These are phyloP conservation scores for Blastocystis sp. DNA, from an alignment of 352 stramenopile species.

Conservation along the genomic window DNA sequence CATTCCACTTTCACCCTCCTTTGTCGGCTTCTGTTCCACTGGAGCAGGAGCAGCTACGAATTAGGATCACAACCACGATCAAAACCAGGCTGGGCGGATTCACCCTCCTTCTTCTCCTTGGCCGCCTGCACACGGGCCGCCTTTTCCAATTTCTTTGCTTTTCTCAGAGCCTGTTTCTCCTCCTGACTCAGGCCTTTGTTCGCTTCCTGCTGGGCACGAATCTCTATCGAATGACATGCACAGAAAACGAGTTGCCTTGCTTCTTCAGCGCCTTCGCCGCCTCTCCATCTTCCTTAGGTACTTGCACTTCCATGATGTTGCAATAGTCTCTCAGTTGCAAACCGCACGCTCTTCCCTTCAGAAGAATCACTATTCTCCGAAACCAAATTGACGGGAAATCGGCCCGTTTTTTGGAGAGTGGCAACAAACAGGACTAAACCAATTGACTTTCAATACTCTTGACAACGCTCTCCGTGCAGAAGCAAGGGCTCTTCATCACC, in stretches of 20 bases:
- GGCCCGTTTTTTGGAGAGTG: background rate
- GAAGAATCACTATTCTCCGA: background rate
- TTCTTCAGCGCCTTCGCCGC: conserved; percentile 2
- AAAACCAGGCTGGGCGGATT: background rate
- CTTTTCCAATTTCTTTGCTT: conserved; percentile 52
- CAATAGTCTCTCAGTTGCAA: background rate
- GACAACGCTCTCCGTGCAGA: conserved; percentile 52
- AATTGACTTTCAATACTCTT: conserved; percentile 23
- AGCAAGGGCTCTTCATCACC: conserved; percentile 64
- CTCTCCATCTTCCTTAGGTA: background rate
- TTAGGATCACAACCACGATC: background rate
- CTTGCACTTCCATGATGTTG: background rate
- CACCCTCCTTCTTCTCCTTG: background rate
- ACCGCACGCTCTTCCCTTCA: background rate
- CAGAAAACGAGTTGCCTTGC: background rate
- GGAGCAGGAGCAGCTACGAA: background rate
- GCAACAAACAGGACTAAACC: background rate
- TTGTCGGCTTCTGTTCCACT: background rate
- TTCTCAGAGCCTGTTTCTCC: conserved; percentile 52
- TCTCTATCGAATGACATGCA: background rate
- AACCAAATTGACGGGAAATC: background rate
- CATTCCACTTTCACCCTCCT: conserved; percentile 13
- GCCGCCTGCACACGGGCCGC: background rate
- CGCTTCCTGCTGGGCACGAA: conserved; percentile 58
- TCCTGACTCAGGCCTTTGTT: conserved; percentile 56